Conservation (phyloP, 305 asterid species). For the Andrographis paniculata region DNA sequence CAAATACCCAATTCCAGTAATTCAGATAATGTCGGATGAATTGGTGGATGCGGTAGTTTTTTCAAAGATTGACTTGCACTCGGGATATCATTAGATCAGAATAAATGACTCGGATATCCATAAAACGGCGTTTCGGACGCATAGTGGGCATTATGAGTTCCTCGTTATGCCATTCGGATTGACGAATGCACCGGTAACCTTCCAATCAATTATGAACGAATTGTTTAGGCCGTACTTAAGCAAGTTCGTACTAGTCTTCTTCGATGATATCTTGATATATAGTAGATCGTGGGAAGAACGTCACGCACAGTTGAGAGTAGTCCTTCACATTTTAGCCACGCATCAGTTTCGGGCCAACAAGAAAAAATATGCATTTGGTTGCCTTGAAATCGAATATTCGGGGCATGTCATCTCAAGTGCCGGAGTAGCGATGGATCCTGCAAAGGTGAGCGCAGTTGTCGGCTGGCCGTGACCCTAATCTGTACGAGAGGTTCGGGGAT, state of each 20-base stretch:
- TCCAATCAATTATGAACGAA: background rate
- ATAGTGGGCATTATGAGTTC: constrained; percentile 5
- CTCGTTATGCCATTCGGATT: background rate
- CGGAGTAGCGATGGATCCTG: constrained; percentile 5
- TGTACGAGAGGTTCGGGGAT: background rate
- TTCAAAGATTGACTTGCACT: no score
- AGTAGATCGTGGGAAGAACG: background rate
- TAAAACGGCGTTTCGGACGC: no score
- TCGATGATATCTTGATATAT: background rate
- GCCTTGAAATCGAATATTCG: background rate
- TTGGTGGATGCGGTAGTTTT: no score
- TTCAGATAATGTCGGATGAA: background rate
- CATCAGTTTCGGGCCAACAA: background rate
- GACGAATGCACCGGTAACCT: background rate
- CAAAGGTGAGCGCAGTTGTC: background rate
- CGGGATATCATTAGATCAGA: no score
- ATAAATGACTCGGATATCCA: no score
- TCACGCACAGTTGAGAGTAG: background rate
- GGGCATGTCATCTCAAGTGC: background rate
- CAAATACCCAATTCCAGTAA: constrained; percentile 1
- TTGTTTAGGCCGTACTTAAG: background rate
- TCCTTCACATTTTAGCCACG: background rate
- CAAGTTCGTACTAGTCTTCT: background rate
- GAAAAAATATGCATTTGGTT: background rate
- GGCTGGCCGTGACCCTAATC: background rate